Base-by-base conservation (phyloP, 73 alveolate species). In the Breviolum minutum region DNA sequence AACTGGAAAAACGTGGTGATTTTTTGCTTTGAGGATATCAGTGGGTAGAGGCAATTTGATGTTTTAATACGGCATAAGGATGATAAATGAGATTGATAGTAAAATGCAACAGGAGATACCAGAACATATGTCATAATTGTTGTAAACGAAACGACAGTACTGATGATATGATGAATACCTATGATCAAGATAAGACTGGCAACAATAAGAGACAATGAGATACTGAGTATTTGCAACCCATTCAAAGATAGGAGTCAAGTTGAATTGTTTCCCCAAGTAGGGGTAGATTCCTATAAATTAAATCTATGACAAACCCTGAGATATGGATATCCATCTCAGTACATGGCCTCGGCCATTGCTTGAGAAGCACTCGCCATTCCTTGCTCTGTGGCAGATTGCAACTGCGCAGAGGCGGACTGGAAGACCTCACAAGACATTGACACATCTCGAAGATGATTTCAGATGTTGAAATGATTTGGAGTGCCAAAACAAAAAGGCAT, bases 361-460 rank as follows among this genome's bases (percentile, higher is more conserved):
- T 70, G 64, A 10, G 96, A 89, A 13, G 96, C 96, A 13, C 70
- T 68, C 22, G 96, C 96, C 96, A 89, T 89, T 85, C 87, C 73
- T 62, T 89, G 96, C 71, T 73, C 97, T 29, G 97, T 77, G 69
- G 97, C 97, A 14, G 64, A 12, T 10, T 91, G 88, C 64, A 91
- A 77, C 63, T 73, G 84, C 10, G 27, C 16, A 62, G 97, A 70
- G 27, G 97, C 87, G 19, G 97, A 91, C 66, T 91, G 97, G 63
- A 69, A 91, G 60, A 88, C 97, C 97, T 91, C 54, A 27, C 87
- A 16, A 27, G 9, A 29, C 60, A 16, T 70, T 17, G 8, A 70
- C 24, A 30, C n/a, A n/a, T n/a, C 40, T 70, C 8, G 80, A 70
- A 17, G 30, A 70, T 70, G 80, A 30, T 70, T 70, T 6, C 24